phyloP scores from a whole-genome alignment of 2,329 filamentous ascomycete genomes.

The Fusarium buxicola region DNA sequence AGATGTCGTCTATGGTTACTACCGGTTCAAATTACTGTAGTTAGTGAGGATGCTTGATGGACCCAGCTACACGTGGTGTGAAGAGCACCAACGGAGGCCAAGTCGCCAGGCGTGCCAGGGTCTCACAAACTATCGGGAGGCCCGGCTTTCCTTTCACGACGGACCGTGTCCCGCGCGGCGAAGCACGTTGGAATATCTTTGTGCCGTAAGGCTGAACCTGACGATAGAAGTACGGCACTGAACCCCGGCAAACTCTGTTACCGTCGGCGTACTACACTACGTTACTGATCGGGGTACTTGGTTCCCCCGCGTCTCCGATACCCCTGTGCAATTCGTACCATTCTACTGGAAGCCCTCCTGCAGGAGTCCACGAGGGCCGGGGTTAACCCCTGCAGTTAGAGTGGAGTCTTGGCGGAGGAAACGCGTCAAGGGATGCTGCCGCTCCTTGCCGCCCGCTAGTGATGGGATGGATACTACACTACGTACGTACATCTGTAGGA shows the following conservation, averaged over 20 bases:
- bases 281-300: too few species aligned
- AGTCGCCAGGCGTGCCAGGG: background rate
- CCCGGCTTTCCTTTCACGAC: slow-evolving; percentile 7
- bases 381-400: background rate
- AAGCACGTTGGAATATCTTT: slow-evolving; percentile 17
- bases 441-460: slow-evolving; percentile 4
- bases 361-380: background rate
- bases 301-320: background rate
- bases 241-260: too few species aligned
- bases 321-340: slow-evolving; percentile 21
- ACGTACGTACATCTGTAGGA: slow-evolving; percentile 11
- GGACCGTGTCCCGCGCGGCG: slow-evolving; percentile 23
- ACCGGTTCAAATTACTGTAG: slow-evolving; percentile 2
- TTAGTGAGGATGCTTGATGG: background rate
- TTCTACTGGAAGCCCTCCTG: slow-evolving; percentile 14
- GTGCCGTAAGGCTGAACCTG: slow-evolving; percentile 28
- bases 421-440: slow-evolving; percentile 14
- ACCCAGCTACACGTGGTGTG: slow-evolving; percentile 8
- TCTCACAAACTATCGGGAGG: slow-evolving; percentile 3
- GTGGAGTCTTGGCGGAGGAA: slow-evolving; percentile 16
- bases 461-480: too few species aligned
- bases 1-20: background rate
- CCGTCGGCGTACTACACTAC: too few species aligned
- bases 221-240: too few species aligned
- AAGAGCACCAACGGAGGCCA: background rate